Evolutionary conservation across 208 protist species (phyloP), one percentile per base, ranked within the genome.

Genomic region (Leishmania mexicana): DNA sequence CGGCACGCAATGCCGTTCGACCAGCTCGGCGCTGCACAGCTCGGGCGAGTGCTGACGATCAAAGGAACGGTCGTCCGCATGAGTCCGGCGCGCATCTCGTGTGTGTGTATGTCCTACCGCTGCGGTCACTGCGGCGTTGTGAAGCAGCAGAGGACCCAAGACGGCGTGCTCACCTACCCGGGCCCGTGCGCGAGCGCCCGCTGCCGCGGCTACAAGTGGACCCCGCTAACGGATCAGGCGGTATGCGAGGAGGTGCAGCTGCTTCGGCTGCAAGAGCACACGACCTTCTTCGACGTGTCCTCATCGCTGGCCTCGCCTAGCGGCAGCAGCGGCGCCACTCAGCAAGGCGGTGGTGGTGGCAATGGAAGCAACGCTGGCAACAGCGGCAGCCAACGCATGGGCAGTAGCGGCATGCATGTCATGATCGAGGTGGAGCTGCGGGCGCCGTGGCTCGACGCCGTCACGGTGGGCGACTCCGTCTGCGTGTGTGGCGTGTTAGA

Each of bases 341-440:
- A 64, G 81, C 73, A 76, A 11, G 35, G 47, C 49, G 51, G 51
- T 35, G 73, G 51, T 8, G 47, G 47, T 75, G 28, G 74, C 75
- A 42, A 42, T 64, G 10, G 70, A 51, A 65, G 72, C 75, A 38
- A 65, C 72, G 31, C 54, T 47, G 74, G 70, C n/a, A n/a, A 40
- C 38, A 53, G 57, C 24, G 60, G 19, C 47, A 81, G 70, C 58
- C 67, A 53, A 45, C 24, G 45, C 49, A 80, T 75, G 19, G 85
- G 75, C 35, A 85, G 80, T 65, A 86, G 89, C 19, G 91, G 92
- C 42, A 89, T 94, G 70, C 88, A 91, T 70, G 89, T 90, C 35
- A 93, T 97, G 64, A 89, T 97, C 31, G 88, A 94, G 57, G 91
- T 96, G 65, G 93, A 96, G 80, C 84, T 97, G 73, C 91, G 93